Percentiles rank a stretch among this genome's conserved stretches.
Evolutionary conservation across 2,329 filamentous ascomycete species (phyloP).

Genomic region (Beauveria sp.): DNA sequence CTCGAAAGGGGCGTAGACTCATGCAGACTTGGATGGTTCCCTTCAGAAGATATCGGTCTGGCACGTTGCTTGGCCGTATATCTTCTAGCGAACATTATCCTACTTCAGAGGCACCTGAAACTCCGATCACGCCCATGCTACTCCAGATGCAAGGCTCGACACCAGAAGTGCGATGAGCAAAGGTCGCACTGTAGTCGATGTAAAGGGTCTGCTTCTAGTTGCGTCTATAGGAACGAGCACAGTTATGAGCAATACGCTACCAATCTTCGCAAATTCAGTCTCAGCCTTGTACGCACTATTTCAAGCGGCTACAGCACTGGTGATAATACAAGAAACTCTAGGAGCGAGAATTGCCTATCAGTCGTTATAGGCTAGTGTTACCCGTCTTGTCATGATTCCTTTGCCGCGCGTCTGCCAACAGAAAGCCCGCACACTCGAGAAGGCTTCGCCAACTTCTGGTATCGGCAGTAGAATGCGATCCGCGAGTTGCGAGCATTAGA

Average conservation of each 20-base stretch:
- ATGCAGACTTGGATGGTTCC: too few relatives aligned
- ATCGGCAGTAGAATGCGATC: too few relatives aligned
- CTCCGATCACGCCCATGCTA: slow-evolving; percentile 16
- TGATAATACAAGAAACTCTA: too few relatives aligned
- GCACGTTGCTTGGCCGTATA: not conserved
- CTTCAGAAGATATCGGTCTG: too few relatives aligned
- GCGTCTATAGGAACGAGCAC: slow-evolving; percentile 10
- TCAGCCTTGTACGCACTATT: not conserved
- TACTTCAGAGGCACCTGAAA: not conserved
- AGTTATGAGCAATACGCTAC: not conserved
- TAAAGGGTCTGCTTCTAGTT: not conserved
- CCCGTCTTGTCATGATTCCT: too few relatives aligned
- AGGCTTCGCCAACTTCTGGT: too few relatives aligned
- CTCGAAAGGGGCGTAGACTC: too few relatives aligned
- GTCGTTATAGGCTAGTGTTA: too few relatives aligned
- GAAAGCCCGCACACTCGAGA: too few relatives aligned
- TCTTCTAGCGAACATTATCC: not conserved
- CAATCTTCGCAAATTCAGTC: not conserved
- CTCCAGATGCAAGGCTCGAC: slow-evolving; percentile 13
- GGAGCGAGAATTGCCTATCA: too few relatives aligned
- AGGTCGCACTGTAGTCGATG: slow-evolving; percentile 15
- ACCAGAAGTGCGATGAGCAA: slow-evolving; percentile 16
- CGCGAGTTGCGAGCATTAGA: too few relatives aligned
- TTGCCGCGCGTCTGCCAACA: too few relatives aligned
- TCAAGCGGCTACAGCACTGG: not conserved